Base-by-base conservation (phyloP, 441 rosid species). In the Adansonia gregorii region DNA sequence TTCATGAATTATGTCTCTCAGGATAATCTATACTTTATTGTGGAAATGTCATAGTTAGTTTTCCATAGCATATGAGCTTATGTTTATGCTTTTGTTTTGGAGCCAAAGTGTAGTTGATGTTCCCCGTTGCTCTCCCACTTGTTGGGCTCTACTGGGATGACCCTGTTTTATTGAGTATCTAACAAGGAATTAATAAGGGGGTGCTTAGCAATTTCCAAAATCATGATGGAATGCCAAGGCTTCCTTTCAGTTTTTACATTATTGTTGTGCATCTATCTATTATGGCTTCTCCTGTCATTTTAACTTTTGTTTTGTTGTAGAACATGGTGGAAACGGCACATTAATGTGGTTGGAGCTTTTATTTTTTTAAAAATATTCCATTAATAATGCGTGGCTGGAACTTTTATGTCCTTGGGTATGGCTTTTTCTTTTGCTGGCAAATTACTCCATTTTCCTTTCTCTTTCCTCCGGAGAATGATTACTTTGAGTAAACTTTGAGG, bases 311-410 rank as follows among this genome's bases (percentile, higher is more conserved):
- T 8, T 83, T 12, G 76, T 85, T 61, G 67, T 94, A 89, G 97
- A 84, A 82, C 76, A 54, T 80, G 82, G 82, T 81, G 64, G 94
- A 86, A 78, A 86, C 83, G 58, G 78, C 88, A n/a, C 88, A 89
- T 64, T 94, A 79, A 90, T 19, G 35, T 72, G 69, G 77, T 82
- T 76, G 82, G 69, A 73, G 78, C 12, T 51, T 70, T 49, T 46
- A 5, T 52, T 35, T 64, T 69, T 65, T 66, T 74, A 11, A 58
- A 61, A 46, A 66, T 17, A 81, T 75, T 72, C 78, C 73, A 80
- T 56, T 81, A 85, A 86, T 87, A 88, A 88, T 61, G 65, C 70
- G 55, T 77, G 61, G 75, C 75, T 51, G 83, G 61, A 75, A 61
- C 49, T n/a, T 67, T 15, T 73, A 5, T 71, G 60, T 27, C 67